These are phyloP conservation scores for Russula foetens DNA, from an alignment of 768 basidiomycete species.

Conservation along the genomic window DNA sequence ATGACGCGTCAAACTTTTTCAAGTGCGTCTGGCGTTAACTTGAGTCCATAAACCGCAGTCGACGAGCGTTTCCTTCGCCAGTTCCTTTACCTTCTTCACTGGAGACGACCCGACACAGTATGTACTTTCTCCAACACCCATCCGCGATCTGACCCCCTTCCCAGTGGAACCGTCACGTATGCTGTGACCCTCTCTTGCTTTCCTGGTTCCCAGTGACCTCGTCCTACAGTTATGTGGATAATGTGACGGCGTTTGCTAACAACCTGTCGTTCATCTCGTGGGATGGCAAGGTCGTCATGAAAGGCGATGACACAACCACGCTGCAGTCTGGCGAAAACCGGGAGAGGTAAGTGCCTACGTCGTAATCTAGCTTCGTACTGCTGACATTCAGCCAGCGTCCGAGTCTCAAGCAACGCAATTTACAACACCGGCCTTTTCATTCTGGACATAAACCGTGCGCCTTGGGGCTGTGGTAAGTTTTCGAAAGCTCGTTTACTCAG, in stretches of 20 bases:
- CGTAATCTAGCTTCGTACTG: background rate
- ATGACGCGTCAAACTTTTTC: conserved; percentile 18
- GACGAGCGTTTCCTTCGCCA: background rate
- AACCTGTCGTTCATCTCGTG: conserved; percentile 50
- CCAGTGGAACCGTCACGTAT: conserved; percentile 65
- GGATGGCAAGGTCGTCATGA: conserved; percentile 62
- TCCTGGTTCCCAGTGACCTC: background rate
- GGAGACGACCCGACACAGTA: conserved; percentile 12
- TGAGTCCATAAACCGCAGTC: background rate
- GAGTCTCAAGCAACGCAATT: conserved; percentile 54
- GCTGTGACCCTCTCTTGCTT: conserved; percentile 22
- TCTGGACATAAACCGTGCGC: conserved; percentile 74
- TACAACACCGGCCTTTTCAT: conserved; percentile 80
- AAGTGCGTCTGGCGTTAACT: conserved; percentile 7
- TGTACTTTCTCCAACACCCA: conserved; percentile 11
- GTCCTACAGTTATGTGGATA: conserved; percentile 50
- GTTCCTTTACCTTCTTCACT: conserved; percentile 12
- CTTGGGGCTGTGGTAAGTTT: conserved; percentile 77
- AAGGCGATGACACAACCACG: conserved; percentile 59
- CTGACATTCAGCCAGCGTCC: conserved; percentile 43
- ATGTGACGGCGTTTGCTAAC: conserved; percentile 41
- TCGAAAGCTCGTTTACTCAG: background rate
- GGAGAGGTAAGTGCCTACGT: conserved; percentile 41
- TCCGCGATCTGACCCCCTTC: conserved; percentile 4
- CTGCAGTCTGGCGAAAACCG: conserved; percentile 47